These are phyloP conservation scores for Paraphaeosphaeria sporulosa DNA, from an alignment of 2,329 filamentous ascomycete species.

Conservation along the genomic window DNA sequence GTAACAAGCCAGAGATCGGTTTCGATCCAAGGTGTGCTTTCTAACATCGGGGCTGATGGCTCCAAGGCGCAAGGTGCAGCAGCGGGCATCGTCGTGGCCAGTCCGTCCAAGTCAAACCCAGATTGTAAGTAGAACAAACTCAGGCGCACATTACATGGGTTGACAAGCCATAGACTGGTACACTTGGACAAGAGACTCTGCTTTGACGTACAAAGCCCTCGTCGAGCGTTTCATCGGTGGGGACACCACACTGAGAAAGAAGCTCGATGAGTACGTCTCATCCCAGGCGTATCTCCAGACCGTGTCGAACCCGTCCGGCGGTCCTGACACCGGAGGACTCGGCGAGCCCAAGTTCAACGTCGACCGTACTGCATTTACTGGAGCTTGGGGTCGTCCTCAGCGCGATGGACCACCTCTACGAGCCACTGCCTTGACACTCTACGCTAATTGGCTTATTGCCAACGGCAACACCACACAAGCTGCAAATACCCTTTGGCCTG, in stretches of 20 bases:
- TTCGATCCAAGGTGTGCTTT: conserved; percentile 59
- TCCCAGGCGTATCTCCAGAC: conserved; percentile 72
- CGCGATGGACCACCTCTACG: conserved; percentile 80
- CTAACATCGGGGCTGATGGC: conserved; percentile 64
- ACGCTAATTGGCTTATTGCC: conserved; percentile 73
- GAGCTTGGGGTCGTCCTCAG: conserved; percentile 79
- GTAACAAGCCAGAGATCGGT: conserved; percentile 50
- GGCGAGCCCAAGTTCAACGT: conserved; percentile 79
- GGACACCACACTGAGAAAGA: conserved; percentile 63
- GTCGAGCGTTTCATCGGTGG: conserved; percentile 72
- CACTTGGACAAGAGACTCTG: conserved; percentile 80
- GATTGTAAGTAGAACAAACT: conserved; percentile 55
- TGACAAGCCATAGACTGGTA: conserved; percentile 67
- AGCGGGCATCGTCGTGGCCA: conserved; percentile 62
- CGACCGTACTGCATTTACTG: conserved; percentile 69
- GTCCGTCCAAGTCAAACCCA: conserved; percentile 60
- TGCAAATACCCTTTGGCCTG: conserved; percentile 68
- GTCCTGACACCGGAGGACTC: conserved; percentile 60
- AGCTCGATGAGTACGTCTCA: conserved; percentile 73
- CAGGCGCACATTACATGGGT: not conserved
- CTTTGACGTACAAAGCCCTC: conserved; percentile 72
- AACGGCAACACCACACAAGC: conserved; percentile 60
- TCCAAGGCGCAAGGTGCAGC: conserved; percentile 56
- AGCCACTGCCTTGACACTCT: conserved; percentile 75
- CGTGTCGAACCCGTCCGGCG: conserved; percentile 73